Conservation (phyloP, 2,329 filamentous ascomycete species). For the Aspergillus chevalieri region DNA sequence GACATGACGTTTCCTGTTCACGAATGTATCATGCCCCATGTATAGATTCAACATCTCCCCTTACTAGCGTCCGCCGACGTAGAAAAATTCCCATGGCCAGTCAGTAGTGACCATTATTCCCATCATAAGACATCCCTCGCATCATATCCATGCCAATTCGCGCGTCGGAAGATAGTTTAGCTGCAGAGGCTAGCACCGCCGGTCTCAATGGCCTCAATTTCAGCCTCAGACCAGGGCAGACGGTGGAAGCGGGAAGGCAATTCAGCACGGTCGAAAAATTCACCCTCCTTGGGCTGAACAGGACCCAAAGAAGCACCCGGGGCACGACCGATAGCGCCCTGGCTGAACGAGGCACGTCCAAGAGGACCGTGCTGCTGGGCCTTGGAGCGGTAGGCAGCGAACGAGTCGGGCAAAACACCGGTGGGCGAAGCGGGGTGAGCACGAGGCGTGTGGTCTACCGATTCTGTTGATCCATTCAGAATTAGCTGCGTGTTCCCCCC, state of each 20-base stretch:
- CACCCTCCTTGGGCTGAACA: slow-evolving; percentile 63
- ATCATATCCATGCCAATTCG: slow-evolving; percentile 12
- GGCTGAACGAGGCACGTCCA: slow-evolving; percentile 30
- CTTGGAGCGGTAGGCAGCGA: slow-evolving; percentile 57
- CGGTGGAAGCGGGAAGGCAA: slow-evolving; percentile 79
- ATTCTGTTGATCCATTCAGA: slow-evolving; percentile 21
- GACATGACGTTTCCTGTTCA: too few species aligned
- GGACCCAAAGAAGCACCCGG: slow-evolving; percentile 67
- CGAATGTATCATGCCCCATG: too few species aligned
- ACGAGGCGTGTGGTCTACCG: slow-evolving; percentile 51
- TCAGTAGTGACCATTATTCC: background rate
- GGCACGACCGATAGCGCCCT: slow-evolving; percentile 50
- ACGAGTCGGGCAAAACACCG: slow-evolving; percentile 53
- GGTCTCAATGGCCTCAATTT: slow-evolving; percentile 95
- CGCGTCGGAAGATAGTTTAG: slow-evolving; percentile 25
- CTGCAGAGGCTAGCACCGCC: slow-evolving; percentile 69
- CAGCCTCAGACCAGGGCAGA: slow-evolving; percentile 64
- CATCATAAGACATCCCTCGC: slow-evolving; percentile 1
- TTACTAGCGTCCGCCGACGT: background rate
- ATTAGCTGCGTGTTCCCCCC: slow-evolving; percentile 11
- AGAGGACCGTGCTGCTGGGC: slow-evolving; percentile 62
- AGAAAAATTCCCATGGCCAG: background rate
- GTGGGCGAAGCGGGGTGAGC: slow-evolving; percentile 54
- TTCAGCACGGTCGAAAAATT: slow-evolving; percentile 84
- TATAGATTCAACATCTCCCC: too few species aligned